Conservation (phyloP, 2,329 filamentous ascomycete genomes). For the Aureobasidium sp. region DNA sequence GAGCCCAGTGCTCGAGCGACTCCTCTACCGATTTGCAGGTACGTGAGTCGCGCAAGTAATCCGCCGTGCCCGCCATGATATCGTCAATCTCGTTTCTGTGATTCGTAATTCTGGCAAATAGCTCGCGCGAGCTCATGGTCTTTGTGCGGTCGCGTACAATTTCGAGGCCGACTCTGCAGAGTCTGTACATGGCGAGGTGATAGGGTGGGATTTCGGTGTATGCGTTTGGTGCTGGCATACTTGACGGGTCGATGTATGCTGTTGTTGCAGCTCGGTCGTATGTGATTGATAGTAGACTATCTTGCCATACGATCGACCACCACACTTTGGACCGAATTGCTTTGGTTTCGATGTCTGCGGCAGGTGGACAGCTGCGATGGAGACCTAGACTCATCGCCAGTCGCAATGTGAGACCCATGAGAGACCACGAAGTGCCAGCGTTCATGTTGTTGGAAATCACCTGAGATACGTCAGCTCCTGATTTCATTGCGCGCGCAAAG, state of each 20-base stretch:
- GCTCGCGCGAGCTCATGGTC: constrained; percentile 47
- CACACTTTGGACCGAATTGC: constrained; percentile 35
- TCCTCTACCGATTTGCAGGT: constrained; percentile 43
- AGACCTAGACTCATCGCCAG: constrained; percentile 55
- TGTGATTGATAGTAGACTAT: constrained; percentile 56
- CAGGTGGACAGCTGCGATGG: constrained; percentile 51
- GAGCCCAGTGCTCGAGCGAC: constrained; percentile 53
- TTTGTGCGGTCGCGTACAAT: constrained; percentile 53
- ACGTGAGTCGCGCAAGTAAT: constrained; percentile 50
- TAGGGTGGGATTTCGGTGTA: constrained; percentile 41
- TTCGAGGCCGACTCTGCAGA: constrained; percentile 53
- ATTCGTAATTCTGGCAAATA: constrained; percentile 45
- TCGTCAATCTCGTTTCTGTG: constrained; percentile 52
- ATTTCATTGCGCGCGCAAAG: not conserved
- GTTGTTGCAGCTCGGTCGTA: constrained; percentile 54
- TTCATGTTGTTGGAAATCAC: constrained; percentile 58
- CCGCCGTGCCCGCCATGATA: constrained; percentile 52
- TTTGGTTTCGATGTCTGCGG: constrained; percentile 41
- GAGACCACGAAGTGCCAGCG: constrained; percentile 55
- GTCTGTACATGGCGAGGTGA: constrained; percentile 50
- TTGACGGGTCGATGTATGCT: constrained; percentile 46
- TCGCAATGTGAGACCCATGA: constrained; percentile 54
- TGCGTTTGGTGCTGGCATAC: constrained; percentile 32
- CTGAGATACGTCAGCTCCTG: not conserved
- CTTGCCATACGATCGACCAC: constrained; percentile 60